Evolutionary conservation across 768 basidiomycete species (phyloP).

Genomic region (Cystobasidium tubakii): DNA sequence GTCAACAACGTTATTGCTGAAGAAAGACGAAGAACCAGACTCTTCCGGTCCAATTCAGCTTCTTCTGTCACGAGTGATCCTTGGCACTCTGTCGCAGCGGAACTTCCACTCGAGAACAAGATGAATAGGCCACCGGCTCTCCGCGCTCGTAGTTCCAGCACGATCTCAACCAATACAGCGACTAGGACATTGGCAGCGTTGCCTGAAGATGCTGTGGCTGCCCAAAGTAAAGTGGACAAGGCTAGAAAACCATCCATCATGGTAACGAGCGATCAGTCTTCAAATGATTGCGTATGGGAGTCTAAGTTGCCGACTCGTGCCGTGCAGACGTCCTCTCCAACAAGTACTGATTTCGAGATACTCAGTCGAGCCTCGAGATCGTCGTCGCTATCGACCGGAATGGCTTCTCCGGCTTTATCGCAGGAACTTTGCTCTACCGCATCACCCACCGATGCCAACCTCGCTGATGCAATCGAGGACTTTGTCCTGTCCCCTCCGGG

Average conservation of each 20-base stretch:
- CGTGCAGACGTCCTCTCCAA: background rate
- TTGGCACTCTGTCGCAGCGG: background rate
- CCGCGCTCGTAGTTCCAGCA: background rate
- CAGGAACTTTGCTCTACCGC: background rate
- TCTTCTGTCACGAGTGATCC: background rate
- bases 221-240: background rate
- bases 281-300: background rate
- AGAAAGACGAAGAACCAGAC: background rate
- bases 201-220: background rate
- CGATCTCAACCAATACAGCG: background rate
- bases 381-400: background rate
- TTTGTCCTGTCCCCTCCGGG: background rate
- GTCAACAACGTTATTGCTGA: background rate
- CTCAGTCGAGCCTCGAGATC: background rate
- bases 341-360: background rate
- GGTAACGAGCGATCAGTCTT: background rate
- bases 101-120: background rate
- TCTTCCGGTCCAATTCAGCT: background rate
- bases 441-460: background rate
- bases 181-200: background rate
- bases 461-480: background rate
- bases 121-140: background rate
- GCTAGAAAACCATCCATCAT: background rate
- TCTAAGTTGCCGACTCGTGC: background rate
- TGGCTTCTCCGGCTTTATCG: background rate